A percentile compares a stretch with the other conserved stretches of the same genome.
Evolutionary conservation across 352 stramenopile species (phyloP).

Genomic region (Thraustochytrium sp.): DNA sequence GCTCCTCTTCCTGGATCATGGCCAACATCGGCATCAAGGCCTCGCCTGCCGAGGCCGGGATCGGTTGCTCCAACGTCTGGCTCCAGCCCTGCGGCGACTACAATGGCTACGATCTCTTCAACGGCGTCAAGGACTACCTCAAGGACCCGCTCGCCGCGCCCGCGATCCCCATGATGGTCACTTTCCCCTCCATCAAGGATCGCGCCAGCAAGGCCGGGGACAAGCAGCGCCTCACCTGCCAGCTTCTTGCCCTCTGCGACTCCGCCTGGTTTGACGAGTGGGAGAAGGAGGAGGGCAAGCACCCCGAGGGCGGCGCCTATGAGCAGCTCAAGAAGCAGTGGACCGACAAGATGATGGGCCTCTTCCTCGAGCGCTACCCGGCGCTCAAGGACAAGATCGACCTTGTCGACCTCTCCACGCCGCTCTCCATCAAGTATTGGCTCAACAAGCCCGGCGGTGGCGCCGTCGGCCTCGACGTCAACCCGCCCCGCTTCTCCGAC

Average conservation of each 20-base stretch:
- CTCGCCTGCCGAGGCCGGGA: constrained; percentile 9
- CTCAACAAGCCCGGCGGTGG: constrained; percentile 42
- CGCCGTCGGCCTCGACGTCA: constrained; percentile 47
- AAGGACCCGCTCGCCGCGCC: constrained; percentile 40
- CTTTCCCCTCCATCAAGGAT: constrained; percentile 52
- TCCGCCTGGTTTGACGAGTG: constrained; percentile 50
- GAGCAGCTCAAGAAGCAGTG: constrained; percentile 46
- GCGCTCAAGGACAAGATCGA: constrained; percentile 44
- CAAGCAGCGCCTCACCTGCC: constrained; percentile 44
- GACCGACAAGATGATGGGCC: not conserved
- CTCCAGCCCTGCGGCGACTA: constrained; percentile 56
- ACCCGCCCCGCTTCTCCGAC: constrained; percentile 36
- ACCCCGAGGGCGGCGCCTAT: constrained; percentile 43
- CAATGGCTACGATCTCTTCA: constrained; percentile 41
- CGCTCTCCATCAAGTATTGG: constrained; percentile 48
- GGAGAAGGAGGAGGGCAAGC: constrained; percentile 35
- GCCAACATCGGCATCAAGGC: constrained; percentile 43
- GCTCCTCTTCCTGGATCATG: constrained; percentile 46
- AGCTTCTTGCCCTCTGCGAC: constrained; percentile 46
- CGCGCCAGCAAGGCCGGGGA: constrained; percentile 44
- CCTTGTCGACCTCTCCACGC: constrained; percentile 44
- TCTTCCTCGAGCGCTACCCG: constrained; percentile 43
- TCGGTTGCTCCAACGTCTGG: constrained; percentile 46
- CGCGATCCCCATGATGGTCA: constrained; percentile 44
- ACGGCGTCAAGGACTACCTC: constrained; percentile 44